Evolutionary conservation across 768 basidiomycete species (phyloP).

Genomic region (Rhizopogon vesiculosus): DNA sequence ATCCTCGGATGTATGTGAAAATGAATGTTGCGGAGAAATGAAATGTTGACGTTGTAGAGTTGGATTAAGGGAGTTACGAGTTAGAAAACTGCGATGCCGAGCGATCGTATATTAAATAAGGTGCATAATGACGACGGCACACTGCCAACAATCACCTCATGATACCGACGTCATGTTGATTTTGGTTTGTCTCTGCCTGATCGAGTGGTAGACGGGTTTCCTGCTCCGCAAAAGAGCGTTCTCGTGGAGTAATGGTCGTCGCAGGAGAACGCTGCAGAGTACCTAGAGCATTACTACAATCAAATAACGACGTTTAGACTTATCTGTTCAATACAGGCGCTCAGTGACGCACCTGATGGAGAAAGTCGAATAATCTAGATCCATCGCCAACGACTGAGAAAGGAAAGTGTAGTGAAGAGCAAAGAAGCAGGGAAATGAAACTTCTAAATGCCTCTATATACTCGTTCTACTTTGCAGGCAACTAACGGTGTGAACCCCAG

Average conservation of each 20-base stretch:
- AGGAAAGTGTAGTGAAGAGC: constrained; percentile 1
- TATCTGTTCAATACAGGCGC: not conserved
- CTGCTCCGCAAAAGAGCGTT: not conserved
- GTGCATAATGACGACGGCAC: not conserved
- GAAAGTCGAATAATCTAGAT: not conserved
- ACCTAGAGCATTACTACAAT: not conserved
- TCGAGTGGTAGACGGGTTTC: not conserved
- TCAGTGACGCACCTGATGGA: not conserved
- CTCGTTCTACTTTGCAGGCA: not conserved
- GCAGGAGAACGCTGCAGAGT: not conserved
- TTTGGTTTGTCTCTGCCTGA: not conserved
- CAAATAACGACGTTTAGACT: not conserved
- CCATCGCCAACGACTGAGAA: not conserved
- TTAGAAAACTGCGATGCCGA: not conserved
- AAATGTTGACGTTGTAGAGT: not conserved
- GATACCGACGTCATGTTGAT: not conserved
- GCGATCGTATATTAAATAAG: not conserved
- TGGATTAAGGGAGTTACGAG: not conserved
- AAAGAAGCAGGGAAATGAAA: constrained; percentile 2
- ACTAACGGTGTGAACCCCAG: not conserved
- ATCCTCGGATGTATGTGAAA: not conserved
- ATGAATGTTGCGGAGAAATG: not conserved
- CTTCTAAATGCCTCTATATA: not conserved
- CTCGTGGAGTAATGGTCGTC: not conserved
- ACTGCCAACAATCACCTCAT: not conserved